Evolutionary conservation across 2,329 filamentous ascomycete genomes (phyloP).

Genomic region (Beauveria caledonica): DNA sequence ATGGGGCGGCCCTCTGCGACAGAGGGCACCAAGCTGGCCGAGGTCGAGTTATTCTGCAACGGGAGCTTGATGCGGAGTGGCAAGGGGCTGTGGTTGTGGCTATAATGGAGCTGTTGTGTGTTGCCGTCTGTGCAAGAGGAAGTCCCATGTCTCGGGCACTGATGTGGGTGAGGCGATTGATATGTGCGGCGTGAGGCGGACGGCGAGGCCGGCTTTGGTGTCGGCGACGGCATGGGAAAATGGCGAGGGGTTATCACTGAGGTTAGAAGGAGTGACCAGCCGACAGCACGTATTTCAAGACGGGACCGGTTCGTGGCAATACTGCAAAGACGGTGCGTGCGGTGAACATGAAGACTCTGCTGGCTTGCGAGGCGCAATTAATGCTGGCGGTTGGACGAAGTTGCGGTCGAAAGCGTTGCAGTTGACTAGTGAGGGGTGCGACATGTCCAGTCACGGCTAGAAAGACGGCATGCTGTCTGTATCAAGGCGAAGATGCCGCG

Average conservation of each 20-base stretch:
- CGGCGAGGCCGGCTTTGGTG: neutral
- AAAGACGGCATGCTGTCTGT: neutral
- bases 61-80: conserved; percentile 41
- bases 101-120: neutral
- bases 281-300: neutral
- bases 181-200: neutral
- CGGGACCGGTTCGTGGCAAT: neutral
- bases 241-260: neutral
- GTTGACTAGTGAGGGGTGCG: conserved; percentile 2
- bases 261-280: neutral
- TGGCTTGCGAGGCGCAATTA: neutral
- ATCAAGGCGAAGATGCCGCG: neutral
- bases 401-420: neutral
- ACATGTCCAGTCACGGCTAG: neutral
- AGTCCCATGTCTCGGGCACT: neutral
- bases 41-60: conserved; percentile 41
- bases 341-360: neutral
- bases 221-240: neutral
- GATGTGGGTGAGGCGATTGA: neutral
- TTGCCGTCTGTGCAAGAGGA: neutral
- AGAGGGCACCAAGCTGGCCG: conserved; percentile 44
- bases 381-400: neutral
- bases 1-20: conserved; percentile 49
- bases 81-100: conserved; percentile 22
- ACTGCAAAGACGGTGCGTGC: neutral